These are phyloP conservation scores for Cyclotella baltica DNA, from an alignment of 108 stramenopile genomes.

Conservation along the genomic window DNA sequence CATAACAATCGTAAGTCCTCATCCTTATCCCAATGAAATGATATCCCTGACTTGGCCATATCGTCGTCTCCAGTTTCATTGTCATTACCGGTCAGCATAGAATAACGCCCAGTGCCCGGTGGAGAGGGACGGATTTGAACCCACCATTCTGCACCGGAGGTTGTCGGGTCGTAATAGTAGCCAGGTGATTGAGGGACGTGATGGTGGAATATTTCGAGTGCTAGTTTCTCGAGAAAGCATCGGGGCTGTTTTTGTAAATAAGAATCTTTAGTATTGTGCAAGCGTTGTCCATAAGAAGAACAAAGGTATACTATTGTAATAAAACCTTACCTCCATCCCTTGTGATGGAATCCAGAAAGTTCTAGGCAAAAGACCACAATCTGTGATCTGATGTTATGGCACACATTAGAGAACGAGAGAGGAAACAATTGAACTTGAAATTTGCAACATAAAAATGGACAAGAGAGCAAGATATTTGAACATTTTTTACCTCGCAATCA, in stretches of 20 bases:
- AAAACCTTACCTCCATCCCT: conserved; percentile 28
- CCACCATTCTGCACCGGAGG: conserved; percentile 88
- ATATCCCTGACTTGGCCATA: conserved; percentile 60
- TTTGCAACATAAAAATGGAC: conserved; percentile 2
- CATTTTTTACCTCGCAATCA: conserved; percentile 62
- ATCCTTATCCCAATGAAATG: conserved; percentile 91
- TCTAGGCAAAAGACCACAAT: conserved; percentile 74
- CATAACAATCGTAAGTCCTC: conserved; percentile 79
- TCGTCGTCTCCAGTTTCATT: conserved; percentile 40
- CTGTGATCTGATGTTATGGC: conserved; percentile 58
- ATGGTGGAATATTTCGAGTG: conserved; percentile 75
- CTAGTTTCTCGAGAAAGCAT: conserved; percentile 73
- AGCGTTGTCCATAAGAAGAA: background rate
- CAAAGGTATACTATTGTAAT: background rate
- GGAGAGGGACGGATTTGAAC: conserved; percentile 82
- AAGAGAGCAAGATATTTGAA: background rate
- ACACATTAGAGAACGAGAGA: background rate
- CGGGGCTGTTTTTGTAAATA: conserved; percentile 43
- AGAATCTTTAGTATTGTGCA: background rate
- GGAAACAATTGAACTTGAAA: background rate
- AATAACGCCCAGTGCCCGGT: conserved; percentile 45
- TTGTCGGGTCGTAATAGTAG: conserved; percentile 38
- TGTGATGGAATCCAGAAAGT: conserved; percentile 79
- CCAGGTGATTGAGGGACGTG: conserved; percentile 54
- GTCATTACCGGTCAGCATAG: conserved; percentile 28